Conservation (phyloP, 1,139 yeast genomes). For the Pichia terricola region DNA sequence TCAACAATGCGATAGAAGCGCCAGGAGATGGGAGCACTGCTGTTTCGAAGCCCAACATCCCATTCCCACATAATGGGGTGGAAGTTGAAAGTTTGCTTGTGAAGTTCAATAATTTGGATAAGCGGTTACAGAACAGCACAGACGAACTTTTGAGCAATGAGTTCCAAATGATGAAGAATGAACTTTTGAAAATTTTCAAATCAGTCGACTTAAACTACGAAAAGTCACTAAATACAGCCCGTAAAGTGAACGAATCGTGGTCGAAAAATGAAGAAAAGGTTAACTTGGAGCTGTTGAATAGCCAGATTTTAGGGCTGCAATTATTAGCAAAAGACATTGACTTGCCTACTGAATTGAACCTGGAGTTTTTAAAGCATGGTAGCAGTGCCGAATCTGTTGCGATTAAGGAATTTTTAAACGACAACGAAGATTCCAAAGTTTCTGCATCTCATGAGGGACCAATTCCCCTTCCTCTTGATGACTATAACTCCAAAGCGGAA, state of each 20-base stretch:
- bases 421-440: background rate
- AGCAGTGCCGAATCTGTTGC: background rate
- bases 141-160: too few relatives aligned
- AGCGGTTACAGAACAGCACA: too few relatives aligned
- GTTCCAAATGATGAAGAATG: too few relatives aligned
- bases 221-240: conserved; percentile 11
- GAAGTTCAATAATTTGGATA: too few relatives aligned
- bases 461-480: conserved; percentile 13
- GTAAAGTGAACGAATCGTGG: conserved; percentile 16
- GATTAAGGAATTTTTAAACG: background rate
- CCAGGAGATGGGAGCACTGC: too few relatives aligned
- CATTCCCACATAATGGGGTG: too few relatives aligned
- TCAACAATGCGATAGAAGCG: too few relatives aligned
- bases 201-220: conserved; percentile 15
- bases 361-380: conserved; percentile 12
- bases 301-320: conserved; percentile 70
- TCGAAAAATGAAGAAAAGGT: conserved; percentile 20
- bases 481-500: conserved; percentile 24
- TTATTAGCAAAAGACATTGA: conserved; percentile 70
- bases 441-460: background rate
- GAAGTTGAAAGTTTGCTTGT: too few relatives aligned
- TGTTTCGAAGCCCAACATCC: too few relatives aligned
- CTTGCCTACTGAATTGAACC: conserved; percentile 40
- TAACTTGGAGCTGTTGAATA: conserved; percentile 46
- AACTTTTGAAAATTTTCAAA: conserved; percentile 12